phyloP scores from a whole-genome alignment of 139 green algal species.

The Chlorella vulgaris region DNA sequence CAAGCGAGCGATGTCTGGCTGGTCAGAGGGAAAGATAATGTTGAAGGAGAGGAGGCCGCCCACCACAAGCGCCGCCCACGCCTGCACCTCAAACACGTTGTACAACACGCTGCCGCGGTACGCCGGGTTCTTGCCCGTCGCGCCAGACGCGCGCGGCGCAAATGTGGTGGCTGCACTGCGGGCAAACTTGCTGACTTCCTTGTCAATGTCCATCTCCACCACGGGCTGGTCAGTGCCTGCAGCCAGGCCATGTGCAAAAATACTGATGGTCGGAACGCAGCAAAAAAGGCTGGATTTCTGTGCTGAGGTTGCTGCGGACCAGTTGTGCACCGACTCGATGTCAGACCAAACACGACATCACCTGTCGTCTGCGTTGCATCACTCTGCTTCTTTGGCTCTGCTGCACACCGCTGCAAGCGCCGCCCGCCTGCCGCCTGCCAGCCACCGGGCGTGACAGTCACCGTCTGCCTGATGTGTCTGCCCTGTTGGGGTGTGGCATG shows the following conservation, averaged over 20 bases:
- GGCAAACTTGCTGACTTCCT: constrained; percentile 66
- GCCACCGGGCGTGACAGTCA: background rate
- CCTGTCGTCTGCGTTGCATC: constrained; percentile 11
- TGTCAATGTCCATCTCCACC: constrained; percentile 34
- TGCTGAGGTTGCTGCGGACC: background rate
- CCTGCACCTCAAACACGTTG: constrained; percentile 81
- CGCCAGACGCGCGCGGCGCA: constrained; percentile 77
- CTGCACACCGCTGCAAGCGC: constrained; percentile 11
- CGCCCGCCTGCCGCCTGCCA: background rate
- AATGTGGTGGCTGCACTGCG: constrained; percentile 82
- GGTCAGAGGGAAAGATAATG: constrained; percentile 91
- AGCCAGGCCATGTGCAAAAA: too few relatives aligned
- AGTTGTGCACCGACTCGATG: too few relatives aligned
- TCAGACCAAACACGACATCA: too few relatives aligned
- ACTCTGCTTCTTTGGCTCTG: constrained; percentile 3
- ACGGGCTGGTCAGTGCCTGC: background rate
- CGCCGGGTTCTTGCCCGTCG: constrained; percentile 85
- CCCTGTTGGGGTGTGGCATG: too few relatives aligned
- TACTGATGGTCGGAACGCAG: too few relatives aligned
- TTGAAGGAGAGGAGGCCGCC: constrained; percentile 96
- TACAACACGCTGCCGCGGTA: constrained; percentile 75
- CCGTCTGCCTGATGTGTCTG: too few relatives aligned
- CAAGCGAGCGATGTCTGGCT: constrained; percentile 90
- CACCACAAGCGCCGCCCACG: constrained; percentile 75
- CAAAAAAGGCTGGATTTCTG: too few relatives aligned